Conservation (phyloP, 495 filamentous ascomycete species). For the Hypoxylon lienhwacheense region DNA sequence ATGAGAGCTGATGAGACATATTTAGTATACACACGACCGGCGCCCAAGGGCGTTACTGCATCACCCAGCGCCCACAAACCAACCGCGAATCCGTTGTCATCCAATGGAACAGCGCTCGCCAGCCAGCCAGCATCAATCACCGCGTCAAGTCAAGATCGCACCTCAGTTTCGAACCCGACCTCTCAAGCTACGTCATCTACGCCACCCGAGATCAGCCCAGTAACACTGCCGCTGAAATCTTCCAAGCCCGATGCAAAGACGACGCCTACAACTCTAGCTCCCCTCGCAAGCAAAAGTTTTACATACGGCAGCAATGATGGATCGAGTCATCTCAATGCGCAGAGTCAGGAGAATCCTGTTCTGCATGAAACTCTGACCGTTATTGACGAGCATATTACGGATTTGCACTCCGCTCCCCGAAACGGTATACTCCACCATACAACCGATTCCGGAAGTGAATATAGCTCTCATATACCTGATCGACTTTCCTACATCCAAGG, state of each 20-base stretch:
- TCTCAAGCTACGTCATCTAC: slow-evolving; percentile 16
- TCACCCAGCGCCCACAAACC: slow-evolving; percentile 32
- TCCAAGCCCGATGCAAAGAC: slow-evolving; percentile 38
- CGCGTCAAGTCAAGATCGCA: slow-evolving; percentile 44
- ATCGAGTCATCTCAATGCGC: slow-evolving; percentile 37
- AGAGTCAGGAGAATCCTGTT: slow-evolving; percentile 69
- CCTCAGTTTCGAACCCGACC: too few species aligned
- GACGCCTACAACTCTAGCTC: slow-evolving; percentile 16
- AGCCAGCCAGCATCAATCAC: slow-evolving; percentile 39
- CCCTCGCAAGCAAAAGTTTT: slow-evolving; percentile 29
- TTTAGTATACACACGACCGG: slow-evolving; percentile 57
- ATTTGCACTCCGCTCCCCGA: slow-evolving; percentile 73
- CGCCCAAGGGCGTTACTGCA: slow-evolving; percentile 43
- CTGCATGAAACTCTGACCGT: slow-evolving; percentile 97
- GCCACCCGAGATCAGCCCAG: slow-evolving; percentile 33
- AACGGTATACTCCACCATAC: slow-evolving; percentile 53
- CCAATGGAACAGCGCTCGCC: slow-evolving; percentile 27
- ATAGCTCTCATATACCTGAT: slow-evolving; percentile 75
- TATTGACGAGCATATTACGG: slow-evolving; percentile 97
- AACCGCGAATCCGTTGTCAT: slow-evolving; percentile 27
- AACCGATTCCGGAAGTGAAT: slow-evolving; percentile 89
- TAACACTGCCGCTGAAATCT: slow-evolving; percentile 46
- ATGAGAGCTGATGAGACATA: slow-evolving; percentile 21
- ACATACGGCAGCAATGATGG: slow-evolving; percentile 21
- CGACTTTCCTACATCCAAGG: slow-evolving; percentile 88